Base-by-base conservation (phyloP, 257 asterid species). In the Buddleja alternifolia region DNA sequence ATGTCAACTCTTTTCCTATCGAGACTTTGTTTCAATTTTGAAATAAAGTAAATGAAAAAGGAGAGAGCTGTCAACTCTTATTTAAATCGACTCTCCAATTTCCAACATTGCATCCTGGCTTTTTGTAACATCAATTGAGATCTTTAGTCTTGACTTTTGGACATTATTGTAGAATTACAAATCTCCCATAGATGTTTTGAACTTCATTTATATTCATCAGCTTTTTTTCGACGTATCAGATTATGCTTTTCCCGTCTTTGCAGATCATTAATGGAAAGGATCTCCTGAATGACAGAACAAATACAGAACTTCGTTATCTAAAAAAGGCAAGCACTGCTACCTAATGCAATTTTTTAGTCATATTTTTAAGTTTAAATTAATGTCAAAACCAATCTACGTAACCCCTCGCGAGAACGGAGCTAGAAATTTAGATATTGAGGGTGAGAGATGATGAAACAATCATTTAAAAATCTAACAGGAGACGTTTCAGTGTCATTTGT, bases 221-320 rank as follows among this genome's bases (percentile, higher is more conserved):
- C n/a, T n/a, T n/a, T n/a, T n/a, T n/a, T n/a, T n/a, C n/a, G n/a
- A n/a, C n/a, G n/a, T n/a, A n/a, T n/a, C n/a, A n/a, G n/a, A n/a
- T n/a, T n/a, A n/a, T n/a, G n/a, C n/a, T n/a, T n/a, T n/a, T n/a
- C n/a, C n/a, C n/a, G n/a, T n/a, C n/a, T n/a, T 12, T 73, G 74
- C 87, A 93, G 98, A 86, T 93, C 54, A 24, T 93, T 32, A 89
- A 93, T 45, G 98, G 98, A 73, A 84, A 78, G 71, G 96, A 93
- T 78, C 94, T 90, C 32, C 80, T 93, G 75, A 93, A 90, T 40
- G 96, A 90, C 73, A 79, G 96, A 74, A 93, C 95, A 11, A 79
- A 85, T 67, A 81, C 97, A 44, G 97, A 90, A 77, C 81, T 93
- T 59, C 78, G 85, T 20, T 90, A 93, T 77, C 89, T 93, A 42